Base-by-base conservation (phyloP, 106 monocot species). In the Platanthera zijinensis region DNA sequence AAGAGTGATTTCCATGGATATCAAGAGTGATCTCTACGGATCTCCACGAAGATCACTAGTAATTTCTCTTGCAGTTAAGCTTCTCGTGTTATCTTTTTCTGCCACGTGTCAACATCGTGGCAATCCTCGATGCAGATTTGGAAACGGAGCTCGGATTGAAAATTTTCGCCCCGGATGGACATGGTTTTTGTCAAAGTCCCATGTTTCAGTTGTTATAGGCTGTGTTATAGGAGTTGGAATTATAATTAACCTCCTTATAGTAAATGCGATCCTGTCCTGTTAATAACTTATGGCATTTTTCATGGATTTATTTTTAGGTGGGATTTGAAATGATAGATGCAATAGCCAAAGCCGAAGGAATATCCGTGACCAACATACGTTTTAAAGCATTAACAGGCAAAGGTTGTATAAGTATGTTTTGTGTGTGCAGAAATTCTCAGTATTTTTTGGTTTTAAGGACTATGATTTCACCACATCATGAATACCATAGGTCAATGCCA, bases 321-420 rank as follows among this genome's bases (percentile, higher is more conserved):
- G 92, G 92, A 47, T 92, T 96, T 83, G 93, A 96, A 77, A 91
- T 96, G 89, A 19, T 96, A 67, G 89, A 96, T 87, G 82, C 82
- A 39, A 87, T 96, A 79, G 93, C 93, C 80, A 84, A 87, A 77
- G 90, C 87, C 74, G 90, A 96, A 84, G 89, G 93, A 46, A 93
- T 96, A 81, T 83, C 96, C 56, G 76, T 96, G 68, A 86, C 75
- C 73, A 91, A 67, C 51, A 81, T 89, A 74, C 80, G 67, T 3
- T 93, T 76, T 61, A 93, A 91, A 79, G 87, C 90, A 56, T 56
- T 89, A 48, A 76, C 89, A 72, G 96, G 96, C 39, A 86, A 93
- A 96, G 96, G 96, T 95, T 32, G 32, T 66, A 67, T 46, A 7
- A 71, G 32, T 32, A 72, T 10, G 18, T 66, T 66, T 30, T 66